Conservation (phyloP, 1,139 yeast species). For the Pneumocystis jirovecii region DNA sequence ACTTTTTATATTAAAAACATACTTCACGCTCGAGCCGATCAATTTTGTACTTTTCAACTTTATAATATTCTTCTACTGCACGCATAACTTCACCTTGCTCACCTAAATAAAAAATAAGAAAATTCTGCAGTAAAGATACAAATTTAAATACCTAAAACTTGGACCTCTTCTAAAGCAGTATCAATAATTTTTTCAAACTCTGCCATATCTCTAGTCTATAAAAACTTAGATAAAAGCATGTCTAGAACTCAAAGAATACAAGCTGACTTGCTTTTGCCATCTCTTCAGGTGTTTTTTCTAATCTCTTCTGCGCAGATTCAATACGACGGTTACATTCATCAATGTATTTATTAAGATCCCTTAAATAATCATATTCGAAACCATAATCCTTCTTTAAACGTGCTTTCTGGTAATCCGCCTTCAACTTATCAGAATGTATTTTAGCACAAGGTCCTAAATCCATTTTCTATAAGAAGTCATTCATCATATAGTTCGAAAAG, state of each 20-base stretch:
- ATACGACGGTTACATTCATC: slow-evolving; percentile 57
- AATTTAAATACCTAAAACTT: not conserved
- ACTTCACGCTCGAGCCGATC: slow-evolving; percentile 15
- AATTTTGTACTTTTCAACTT: slow-evolving; percentile 29
- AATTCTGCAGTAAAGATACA: not conserved
- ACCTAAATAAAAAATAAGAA: slow-evolving; percentile 23
- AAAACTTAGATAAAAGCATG: not conserved
- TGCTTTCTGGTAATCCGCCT: slow-evolving; percentile 49
- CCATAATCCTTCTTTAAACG: slow-evolving; percentile 43
- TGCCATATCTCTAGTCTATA: not conserved
- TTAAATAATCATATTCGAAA: slow-evolving; percentile 38
- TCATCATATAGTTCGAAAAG: not conserved
- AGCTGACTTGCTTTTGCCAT: slow-evolving; percentile 37
- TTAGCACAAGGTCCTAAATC: slow-evolving; percentile 71
- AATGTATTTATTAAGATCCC: slow-evolving; percentile 40
- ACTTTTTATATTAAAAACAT: slow-evolving; percentile 29
- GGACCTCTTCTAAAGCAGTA: not conserved
- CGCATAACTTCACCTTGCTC: slow-evolving; percentile 38
- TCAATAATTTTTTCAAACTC: slow-evolving; percentile 27
- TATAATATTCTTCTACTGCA: slow-evolving; percentile 34
- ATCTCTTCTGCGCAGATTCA: slow-evolving; percentile 45
- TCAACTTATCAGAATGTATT: slow-evolving; percentile 62
- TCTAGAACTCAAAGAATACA: not conserved
- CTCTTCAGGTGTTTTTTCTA: slow-evolving; percentile 72
- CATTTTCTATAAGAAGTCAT: slow-evolving; percentile 32